phyloP scores from a whole-genome alignment of 2,329 filamentous ascomycete genomes.

The Aspergillus flavus region DNA sequence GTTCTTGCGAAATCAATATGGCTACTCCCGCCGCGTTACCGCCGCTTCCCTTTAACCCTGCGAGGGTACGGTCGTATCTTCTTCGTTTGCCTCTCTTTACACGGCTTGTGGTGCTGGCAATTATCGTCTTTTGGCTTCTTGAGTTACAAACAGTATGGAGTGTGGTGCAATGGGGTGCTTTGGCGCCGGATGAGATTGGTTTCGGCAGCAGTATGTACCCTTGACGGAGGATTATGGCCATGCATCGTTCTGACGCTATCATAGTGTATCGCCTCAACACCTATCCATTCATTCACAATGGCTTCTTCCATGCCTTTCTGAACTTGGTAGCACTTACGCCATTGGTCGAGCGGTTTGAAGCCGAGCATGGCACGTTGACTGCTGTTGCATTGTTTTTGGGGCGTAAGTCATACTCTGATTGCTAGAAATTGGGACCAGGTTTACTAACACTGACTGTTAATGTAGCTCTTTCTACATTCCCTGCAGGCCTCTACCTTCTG shows the following conservation, averaged over 20 bases:
- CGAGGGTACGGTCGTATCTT: constrained; percentile 77
- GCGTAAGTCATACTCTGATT: constrained; percentile 61
- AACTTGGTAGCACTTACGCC: constrained; percentile 81
- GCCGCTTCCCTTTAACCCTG: constrained; percentile 66
- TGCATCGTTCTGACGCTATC: constrained; percentile 1
- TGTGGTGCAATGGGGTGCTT: constrained; percentile 73
- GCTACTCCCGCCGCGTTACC: constrained; percentile 52
- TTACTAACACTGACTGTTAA: constrained; percentile 21
- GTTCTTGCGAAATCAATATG: constrained; percentile 34
- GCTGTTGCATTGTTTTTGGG: constrained; percentile 87
- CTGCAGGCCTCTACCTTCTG: constrained; percentile 77
- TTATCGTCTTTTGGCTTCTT: constrained; percentile 70
- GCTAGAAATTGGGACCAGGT: constrained; percentile 1
- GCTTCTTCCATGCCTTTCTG: constrained; percentile 76
- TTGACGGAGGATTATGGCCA: constrained; percentile 4
- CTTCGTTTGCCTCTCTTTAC: constrained; percentile 88
- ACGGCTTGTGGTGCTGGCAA: constrained; percentile 66
- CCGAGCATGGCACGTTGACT: constrained; percentile 86
- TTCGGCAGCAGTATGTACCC: constrained; percentile 67
- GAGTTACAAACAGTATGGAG: constrained; percentile 71
- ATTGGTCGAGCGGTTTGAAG: constrained; percentile 91
- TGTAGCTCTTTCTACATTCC: constrained; percentile 76
- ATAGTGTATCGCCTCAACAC: constrained; percentile 91
- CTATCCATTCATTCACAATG: constrained; percentile 82
- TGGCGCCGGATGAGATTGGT: constrained; percentile 76